A percentile compares a stretch with the other conserved stretches of the same genome.
phyloP scores from a whole-genome alignment of 2,329 filamentous ascomycete species.

The Parafenestella ontariensis region DNA sequence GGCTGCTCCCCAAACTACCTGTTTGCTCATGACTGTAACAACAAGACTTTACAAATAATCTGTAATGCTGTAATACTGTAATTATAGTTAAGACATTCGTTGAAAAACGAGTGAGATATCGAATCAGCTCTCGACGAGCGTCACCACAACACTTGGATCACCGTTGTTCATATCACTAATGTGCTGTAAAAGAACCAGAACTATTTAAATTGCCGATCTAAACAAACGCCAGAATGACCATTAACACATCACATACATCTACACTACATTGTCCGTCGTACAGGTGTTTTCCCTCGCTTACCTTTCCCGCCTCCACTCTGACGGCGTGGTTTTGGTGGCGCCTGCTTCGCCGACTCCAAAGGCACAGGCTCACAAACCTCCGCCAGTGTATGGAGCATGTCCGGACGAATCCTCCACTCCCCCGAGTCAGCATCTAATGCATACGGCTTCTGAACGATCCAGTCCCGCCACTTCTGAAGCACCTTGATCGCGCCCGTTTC shows the following conservation, averaged over 20 bases:
- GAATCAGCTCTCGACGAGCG: too few species aligned
- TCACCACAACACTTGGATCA: too few species aligned
- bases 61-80: not conserved
- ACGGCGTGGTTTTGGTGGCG: too few species aligned
- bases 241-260: too few species aligned
- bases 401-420: constrained; percentile 9
- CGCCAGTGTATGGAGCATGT: constrained; percentile 1
- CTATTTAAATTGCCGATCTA: too few species aligned
- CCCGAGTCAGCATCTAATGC: not conserved
- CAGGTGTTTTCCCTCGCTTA: not conserved
- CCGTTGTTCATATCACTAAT: too few species aligned
- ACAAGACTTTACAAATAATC: not conserved
- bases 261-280: not conserved
- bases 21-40: not conserved
- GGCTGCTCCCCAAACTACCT: not conserved
- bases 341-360: not conserved
- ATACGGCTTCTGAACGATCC: constrained; percentile 18
- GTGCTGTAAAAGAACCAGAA: too few species aligned
- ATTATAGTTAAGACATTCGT: too few species aligned
- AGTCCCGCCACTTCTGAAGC: constrained; percentile 19
- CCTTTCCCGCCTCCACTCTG: not conserved
- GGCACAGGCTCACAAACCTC: constrained; percentile 4
- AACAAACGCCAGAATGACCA: too few species aligned
- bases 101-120: too few species aligned
- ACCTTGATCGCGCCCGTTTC: constrained; percentile 12